Percentiles rank a stretch among this genome's conserved stretches.
phyloP scores from a whole-genome alignment of 768 basidiomycete genomes.

The Sporobolomyces pararoseus region DNA sequence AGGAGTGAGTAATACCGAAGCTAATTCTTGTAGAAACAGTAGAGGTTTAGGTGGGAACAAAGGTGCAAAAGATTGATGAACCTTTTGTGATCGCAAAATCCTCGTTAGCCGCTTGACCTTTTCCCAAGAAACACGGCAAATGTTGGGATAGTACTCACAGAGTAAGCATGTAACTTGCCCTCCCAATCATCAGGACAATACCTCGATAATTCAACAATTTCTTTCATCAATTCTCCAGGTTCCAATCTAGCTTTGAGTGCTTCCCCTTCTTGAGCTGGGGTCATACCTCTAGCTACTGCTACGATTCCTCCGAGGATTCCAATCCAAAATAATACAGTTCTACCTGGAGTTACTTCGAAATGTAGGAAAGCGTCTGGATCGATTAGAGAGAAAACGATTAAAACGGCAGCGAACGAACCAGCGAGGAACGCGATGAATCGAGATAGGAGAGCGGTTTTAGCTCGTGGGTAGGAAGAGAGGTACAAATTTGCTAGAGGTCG shows the following conservation, averaged over 20 bases:
- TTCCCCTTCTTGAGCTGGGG: slow-evolving; percentile 77
- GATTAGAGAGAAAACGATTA: slow-evolving; percentile 82
- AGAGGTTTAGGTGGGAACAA: slow-evolving; percentile 89
- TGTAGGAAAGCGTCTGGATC: slow-evolving; percentile 90
- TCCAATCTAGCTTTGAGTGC: slow-evolving; percentile 63
- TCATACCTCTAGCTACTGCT: slow-evolving; percentile 87
- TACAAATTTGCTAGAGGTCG: slow-evolving; percentile 89
- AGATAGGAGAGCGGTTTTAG: slow-evolving; percentile 81
- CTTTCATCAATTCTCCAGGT: slow-evolving; percentile 84
- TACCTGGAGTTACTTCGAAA: slow-evolving; percentile 88
- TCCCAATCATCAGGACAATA: slow-evolving; percentile 95
- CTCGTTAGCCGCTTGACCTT: no score
- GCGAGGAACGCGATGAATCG: slow-evolving; percentile 93
- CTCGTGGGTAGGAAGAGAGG: slow-evolving; percentile 96
- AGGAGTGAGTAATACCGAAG: slow-evolving; percentile 88
- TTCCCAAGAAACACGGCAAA: no score
- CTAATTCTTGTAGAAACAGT: slow-evolving; percentile 79
- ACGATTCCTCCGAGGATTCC: slow-evolving; percentile 80
- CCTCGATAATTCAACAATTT: slow-evolving; percentile 89
- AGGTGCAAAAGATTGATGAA: slow-evolving; percentile 84
- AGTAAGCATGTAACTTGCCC: slow-evolving; percentile 77
- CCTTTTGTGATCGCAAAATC: slow-evolving; percentile 52
- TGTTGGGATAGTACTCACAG: slow-evolving; percentile 54
- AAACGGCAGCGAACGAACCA: slow-evolving; percentile 92
- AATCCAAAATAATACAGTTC: slow-evolving; percentile 90